phyloP scores from a whole-genome alignment of 2,329 filamentous ascomycete species.

The Chrysoporthe cubensis region DNA sequence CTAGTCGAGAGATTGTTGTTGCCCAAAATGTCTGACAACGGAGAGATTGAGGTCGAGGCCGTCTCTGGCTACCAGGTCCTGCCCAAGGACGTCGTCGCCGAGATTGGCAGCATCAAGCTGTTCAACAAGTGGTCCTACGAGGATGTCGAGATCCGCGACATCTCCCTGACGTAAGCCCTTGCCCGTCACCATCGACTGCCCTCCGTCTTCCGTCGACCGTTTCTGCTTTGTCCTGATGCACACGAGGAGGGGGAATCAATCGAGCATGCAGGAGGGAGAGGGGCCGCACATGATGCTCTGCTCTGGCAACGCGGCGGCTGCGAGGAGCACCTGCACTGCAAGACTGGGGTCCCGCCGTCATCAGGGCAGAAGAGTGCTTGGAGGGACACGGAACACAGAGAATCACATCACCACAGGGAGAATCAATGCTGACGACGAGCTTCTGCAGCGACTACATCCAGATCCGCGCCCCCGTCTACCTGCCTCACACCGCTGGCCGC shows the following conservation, averaged over 20 bases:
- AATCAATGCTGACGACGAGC: constrained; percentile 38
- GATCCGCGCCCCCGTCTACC: constrained; percentile 98
- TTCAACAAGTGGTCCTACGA: constrained; percentile 99
- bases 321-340: background rate
- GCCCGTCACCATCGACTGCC: constrained; percentile 1
- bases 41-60: constrained; percentile 91
- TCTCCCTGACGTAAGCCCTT: constrained; percentile 91
- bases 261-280: constrained; percentile 4
- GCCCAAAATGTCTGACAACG: constrained; percentile 86
- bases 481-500: constrained; percentile 97
- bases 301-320: background rate
- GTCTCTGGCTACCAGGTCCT: constrained; percentile 76
- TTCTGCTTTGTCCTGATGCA: constrained; percentile 26
- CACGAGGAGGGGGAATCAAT: background rate
- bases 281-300: background rate
- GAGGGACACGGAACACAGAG: background rate
- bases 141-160: constrained; percentile 99
- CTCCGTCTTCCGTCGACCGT: background rate
- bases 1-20: constrained; percentile 30
- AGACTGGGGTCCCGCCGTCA: constrained; percentile 5
- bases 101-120: constrained; percentile 92
- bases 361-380: constrained; percentile 10
- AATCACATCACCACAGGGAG: constrained; percentile 19
- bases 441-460: constrained; percentile 93
- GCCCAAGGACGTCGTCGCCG: constrained; percentile 87